Conservation (phyloP, 192 early-diverging fungal species). For the Gaertneriomyces semiglobifer region DNA sequence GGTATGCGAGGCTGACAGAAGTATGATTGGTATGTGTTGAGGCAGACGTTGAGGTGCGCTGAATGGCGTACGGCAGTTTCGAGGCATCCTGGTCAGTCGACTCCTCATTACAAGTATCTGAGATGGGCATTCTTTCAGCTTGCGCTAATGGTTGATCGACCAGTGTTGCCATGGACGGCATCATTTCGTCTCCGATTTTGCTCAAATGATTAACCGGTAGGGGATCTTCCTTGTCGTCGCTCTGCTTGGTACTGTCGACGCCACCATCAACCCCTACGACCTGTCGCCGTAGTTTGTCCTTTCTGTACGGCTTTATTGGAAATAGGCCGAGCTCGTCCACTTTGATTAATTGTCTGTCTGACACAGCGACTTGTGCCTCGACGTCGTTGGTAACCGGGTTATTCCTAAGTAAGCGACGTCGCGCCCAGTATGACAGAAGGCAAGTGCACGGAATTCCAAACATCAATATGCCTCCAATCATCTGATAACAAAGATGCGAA, state of each 20-base stretch:
- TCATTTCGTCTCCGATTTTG: not conserved
- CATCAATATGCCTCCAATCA: slow-evolving; percentile 23
- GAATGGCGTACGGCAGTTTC: not conserved
- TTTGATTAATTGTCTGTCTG: slow-evolving; percentile 3
- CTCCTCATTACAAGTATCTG: too few species aligned
- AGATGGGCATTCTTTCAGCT: not conserved
- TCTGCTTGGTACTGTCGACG: not conserved
- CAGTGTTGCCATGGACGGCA: not conserved
- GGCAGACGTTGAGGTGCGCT: not conserved
- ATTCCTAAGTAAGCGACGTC: slow-evolving; percentile 7
- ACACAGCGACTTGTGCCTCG: not conserved
- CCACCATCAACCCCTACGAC: not conserved
- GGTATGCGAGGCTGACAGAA: slow-evolving; percentile 2
- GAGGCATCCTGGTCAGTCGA: not conserved
- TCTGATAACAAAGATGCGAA: not conserved
- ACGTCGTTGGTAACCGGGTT: not conserved
- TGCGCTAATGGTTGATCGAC: not conserved
- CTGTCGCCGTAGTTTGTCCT: not conserved
- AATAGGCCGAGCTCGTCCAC: slow-evolving; percentile 1
- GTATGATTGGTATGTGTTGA: not conserved
- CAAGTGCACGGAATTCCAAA: slow-evolving; percentile 29
- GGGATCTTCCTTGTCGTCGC: not conserved
- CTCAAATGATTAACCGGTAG: not conserved
- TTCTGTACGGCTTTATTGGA: not conserved
- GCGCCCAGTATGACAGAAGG: slow-evolving; percentile 27